Evolutionary conservation across 2,329 filamentous ascomycete genomes (phyloP).

Genomic region (Ophiostoma ulmi): DNA sequence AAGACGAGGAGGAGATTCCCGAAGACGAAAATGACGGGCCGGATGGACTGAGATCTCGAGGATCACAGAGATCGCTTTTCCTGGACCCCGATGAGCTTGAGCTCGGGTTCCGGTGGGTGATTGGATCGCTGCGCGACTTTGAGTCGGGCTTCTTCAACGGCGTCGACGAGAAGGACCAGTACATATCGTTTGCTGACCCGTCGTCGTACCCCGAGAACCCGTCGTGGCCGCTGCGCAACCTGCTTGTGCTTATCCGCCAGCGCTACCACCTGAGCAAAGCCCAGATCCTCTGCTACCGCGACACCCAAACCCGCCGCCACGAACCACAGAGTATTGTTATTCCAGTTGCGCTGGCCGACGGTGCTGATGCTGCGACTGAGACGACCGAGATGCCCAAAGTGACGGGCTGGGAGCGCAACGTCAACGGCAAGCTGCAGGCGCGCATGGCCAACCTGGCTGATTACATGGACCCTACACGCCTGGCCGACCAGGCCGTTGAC

Average conservation of each 20-base stretch:
- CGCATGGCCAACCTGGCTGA: conserved; percentile 78
- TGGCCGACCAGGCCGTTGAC: conserved; percentile 92
- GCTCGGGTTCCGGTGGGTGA: conserved; percentile 67
- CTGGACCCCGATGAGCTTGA: conserved; percentile 47
- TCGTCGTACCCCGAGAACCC: conserved; percentile 85
- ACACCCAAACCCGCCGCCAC: conserved; percentile 70
- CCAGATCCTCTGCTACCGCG: conserved; percentile 86
- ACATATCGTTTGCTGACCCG: conserved; percentile 83
- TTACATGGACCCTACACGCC: conserved; percentile 82
- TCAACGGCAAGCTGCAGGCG: conserved; percentile 68
- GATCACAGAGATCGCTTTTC: conserved; percentile 43
- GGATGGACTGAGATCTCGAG: background rate
- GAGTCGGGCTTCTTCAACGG: conserved; percentile 83
- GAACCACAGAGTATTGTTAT: conserved; percentile 78
- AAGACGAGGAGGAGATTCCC: background rate
- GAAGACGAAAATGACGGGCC: conserved; percentile 31
- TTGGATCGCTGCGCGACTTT: conserved; percentile 70
- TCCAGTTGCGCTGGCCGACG: conserved; percentile 52
- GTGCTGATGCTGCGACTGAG: conserved; percentile 31
- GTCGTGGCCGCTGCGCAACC: conserved; percentile 87
- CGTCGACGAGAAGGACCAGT: conserved; percentile 66
- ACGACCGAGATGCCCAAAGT: conserved; percentile 69
- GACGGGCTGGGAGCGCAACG: conserved; percentile 90
- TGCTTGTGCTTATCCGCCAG: conserved; percentile 77
- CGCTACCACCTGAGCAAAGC: conserved; percentile 71